Base-by-base conservation (phyloP, 768 basidiomycete genomes). In the Russula earlei region DNA sequence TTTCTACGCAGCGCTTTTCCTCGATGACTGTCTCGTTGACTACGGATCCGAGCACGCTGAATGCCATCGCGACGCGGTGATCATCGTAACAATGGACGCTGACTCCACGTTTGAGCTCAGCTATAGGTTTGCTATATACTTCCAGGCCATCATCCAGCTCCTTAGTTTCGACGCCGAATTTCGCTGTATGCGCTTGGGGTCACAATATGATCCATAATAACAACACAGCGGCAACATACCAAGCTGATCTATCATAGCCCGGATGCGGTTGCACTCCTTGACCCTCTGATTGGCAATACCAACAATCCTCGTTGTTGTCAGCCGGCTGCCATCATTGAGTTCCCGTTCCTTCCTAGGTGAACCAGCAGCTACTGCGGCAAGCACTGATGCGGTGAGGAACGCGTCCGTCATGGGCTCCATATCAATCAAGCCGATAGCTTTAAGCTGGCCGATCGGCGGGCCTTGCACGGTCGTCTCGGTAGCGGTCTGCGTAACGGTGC, bases 331-430 rank as follows among this genome's bases (percentile, higher is more conserved):
- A 55, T 66, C 72, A 37, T 60, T 49, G 5, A 77, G 68, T 20
- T 68, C 63, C 61, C 82, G 81, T 10, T 80, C 82, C 38, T 69
- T 68, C 0, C 82, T 74, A 0, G 75, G 69, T 9, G 74, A 67
- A 2, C 58, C 54, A 12, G 68, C 69, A 1, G 84, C 84, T 20
- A 96, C 88, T 53, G 96, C 95, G 50, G 91, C 94, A 19, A 99
- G 73, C 8, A 86, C 93, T 11, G 83, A 87, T 9, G 96, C 95
- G 2, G 94, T 97, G 72, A 98, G 78, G 75, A 99, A 99, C 20
- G 95, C 96, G 68, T 99, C 96, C 7, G 96, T 99, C 96, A 99
- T 98, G n/a, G 86, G 84, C 70, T 96, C 92, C 96, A 98, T 98
- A 67, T 98, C 91, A 20, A 97, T 82, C 63, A 84, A 79, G 49